Base-by-base conservation (phyloP, 305 asterid species). In the Fraxinus platypoda region DNA sequence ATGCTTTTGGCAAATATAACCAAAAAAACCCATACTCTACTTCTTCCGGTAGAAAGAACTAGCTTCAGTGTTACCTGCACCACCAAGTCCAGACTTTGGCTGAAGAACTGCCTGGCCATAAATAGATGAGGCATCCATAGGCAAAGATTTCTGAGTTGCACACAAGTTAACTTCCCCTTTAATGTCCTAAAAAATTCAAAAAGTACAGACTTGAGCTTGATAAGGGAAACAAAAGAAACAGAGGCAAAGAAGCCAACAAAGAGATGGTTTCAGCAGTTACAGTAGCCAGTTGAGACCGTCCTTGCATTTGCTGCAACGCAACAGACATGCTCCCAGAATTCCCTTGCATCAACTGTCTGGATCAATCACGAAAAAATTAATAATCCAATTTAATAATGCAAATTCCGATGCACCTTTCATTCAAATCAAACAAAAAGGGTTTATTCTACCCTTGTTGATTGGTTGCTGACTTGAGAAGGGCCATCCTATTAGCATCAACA, bases 261-360 rank as follows among this genome's bases (percentile, higher is more conserved):
- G 62, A 86, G 74, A 84, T 35, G 75, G 77, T 82, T 75, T 81
- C 46, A 78, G 87, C 79, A 78, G 62, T 90, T 92, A 97, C 99
- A 82, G 87, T 83, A 78, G 93, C 87, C 84, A 93, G 88, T 85
- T 92, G 99, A 6, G 97, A 88, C 68, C 98, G 87, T 81, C 97
- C 99, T 87, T 97, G 99, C 89, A 93, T 93, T 86, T 92, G 99
- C 90, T 97, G 99, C 92, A 97, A 88, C 46, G 97, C 94, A 38
- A 91, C 94, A 87, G 97, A 88, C 96, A 97, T 95, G 91, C 88
- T 88, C 46, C 95, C 97, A 81, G 97, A 88, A 88, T 88, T 92
- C 77, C 97, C 94, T 92, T 93, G 99, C 43, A 92, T 91, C 94
- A 94, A 84, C 88, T 94, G 99, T 86, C 98, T 97, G 97, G 81